Conservation (phyloP, 331 rosid species). For the Arachis monticola region DNA sequence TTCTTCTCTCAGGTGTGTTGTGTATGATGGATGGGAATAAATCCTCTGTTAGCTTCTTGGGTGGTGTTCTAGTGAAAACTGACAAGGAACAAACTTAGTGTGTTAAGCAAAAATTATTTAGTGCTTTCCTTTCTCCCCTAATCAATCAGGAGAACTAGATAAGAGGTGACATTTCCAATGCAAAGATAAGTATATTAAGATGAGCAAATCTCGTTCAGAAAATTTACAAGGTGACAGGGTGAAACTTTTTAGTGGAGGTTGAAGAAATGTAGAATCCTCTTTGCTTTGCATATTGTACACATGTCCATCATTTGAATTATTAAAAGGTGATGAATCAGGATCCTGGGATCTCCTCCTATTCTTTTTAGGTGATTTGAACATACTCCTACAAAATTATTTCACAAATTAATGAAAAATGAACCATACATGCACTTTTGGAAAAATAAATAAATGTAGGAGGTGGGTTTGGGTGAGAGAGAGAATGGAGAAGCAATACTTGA, state of each 20-base stretch:
- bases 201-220: slow-evolving; percentile 56
- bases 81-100: slow-evolving; percentile 22
- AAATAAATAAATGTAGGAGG: too few relatives aligned
- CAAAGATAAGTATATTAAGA: slow-evolving; percentile 27
- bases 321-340: slow-evolving; percentile 57
- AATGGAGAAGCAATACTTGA: too few relatives aligned
- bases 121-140: slow-evolving; percentile 12
- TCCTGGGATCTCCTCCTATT: slow-evolving; percentile 45
- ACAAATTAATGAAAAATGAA: not conserved
- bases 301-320: slow-evolving; percentile 51
- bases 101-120: slow-evolving; percentile 22
- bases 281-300: slow-evolving; percentile 38
- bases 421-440: too few relatives aligned
- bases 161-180: slow-evolving; percentile 19
- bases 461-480: too few relatives aligned
- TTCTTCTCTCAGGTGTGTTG: slow-evolving; percentile 65
- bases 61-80: slow-evolving; percentile 49
- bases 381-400: slow-evolving; percentile 58
- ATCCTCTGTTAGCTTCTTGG: slow-evolving; percentile 44
- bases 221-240: slow-evolving; percentile 49
- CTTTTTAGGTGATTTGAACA: slow-evolving; percentile 63
- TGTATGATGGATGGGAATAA: slow-evolving; percentile 75
- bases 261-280: slow-evolving; percentile 41
- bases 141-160: slow-evolving; percentile 20
- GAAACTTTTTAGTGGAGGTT: slow-evolving; percentile 48